A percentile compares a stretch with the other conserved stretches of the same genome.
Conservation (phyloP, 345 rosid species). For the Populus tremula region DNA sequence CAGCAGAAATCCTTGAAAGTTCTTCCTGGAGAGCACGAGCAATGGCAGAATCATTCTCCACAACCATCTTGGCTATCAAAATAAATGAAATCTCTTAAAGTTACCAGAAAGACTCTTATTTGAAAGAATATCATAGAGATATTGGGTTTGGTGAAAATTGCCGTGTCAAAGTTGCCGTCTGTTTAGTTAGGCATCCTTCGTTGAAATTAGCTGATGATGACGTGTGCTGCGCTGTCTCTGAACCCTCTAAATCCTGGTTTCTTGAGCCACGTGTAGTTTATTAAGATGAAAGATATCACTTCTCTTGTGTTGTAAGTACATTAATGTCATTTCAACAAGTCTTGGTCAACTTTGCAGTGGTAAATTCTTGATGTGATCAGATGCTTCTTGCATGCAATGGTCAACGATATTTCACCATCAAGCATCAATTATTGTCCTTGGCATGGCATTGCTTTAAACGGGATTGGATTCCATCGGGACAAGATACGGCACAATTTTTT, state of each 20-base stretch:
- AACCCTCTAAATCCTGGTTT: not conserved
- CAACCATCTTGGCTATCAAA: constrained; percentile 32
- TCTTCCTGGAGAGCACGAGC: constrained; percentile 79
- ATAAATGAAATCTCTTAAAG: not conserved
- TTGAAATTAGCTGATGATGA: not conserved
- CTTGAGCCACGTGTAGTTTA: not conserved
- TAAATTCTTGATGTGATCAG: not conserved
- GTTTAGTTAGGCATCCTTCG: not conserved
- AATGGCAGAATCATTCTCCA: constrained; percentile 73
- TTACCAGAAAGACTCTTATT: not conserved
- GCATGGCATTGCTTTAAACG: not conserved
- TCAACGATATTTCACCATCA: no score
- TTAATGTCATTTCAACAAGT: not conserved
- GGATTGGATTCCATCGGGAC: constrained; percentile 44
- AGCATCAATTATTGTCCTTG: not conserved
- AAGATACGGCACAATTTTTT: constrained; percentile 63
- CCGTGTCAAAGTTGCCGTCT: no score
- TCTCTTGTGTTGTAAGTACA: no score
- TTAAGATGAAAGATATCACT: no score
- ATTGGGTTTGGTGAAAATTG: not conserved
- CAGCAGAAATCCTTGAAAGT: constrained; percentile 54
- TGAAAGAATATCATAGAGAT: not conserved
- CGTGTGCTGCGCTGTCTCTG: not conserved
- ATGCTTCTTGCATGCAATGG: not conserved
- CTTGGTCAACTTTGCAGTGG: not conserved